Evolutionary conservation across 208 protist genomes (phyloP), one percentile per base, ranked within the genome.

Genomic region (Endotrypanum monterogeii): DNA sequence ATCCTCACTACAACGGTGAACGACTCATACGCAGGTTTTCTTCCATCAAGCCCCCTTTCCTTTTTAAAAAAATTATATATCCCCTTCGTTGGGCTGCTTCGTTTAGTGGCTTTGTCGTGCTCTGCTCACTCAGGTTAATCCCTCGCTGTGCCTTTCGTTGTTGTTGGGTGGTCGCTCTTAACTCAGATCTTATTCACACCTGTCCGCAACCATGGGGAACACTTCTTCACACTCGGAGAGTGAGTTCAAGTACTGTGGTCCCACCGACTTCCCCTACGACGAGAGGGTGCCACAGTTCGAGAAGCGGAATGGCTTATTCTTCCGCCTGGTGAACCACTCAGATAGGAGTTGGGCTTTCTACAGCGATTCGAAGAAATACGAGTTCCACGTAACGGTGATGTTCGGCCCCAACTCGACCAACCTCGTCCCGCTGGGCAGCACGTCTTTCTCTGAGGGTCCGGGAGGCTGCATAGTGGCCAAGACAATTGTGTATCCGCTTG

Each of bases 311-410:
- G 88, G 91, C 32, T 84, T 95, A 1, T 85, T 93, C 73, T 95
- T 93, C 78, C 88, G 88, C 52, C 78, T 95, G 23, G 83, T 89
- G 32, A 86, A 91, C 83, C 76, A 54, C n/a, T 37, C 65, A 25
- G 67, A 71, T 7, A 73, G 80, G 52, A 61, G 69, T 54, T 95
- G 90, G 87, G 88, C 84, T 28, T 93, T 85, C 84, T 95, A 95
- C 81, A 95, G 90, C 76, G 91, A 95, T 78, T 86, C 85, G 41
- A 86, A 78, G 75, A 76, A 81, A 54, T 91, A 86, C 72, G 86
- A 95, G 55, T 89, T 95, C 65, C 82, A 91, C 76, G 73, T 95
- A 48, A 89, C 74, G 25, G 83, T 91, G 23, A 82, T 67, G 67
- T 95, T 95, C 51, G 77, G 83, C 79, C 46, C 79, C 54, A 75